phyloP scores from a whole-genome alignment of 768 basidiomycete genomes.

The Tulasnella sp. region DNA sequence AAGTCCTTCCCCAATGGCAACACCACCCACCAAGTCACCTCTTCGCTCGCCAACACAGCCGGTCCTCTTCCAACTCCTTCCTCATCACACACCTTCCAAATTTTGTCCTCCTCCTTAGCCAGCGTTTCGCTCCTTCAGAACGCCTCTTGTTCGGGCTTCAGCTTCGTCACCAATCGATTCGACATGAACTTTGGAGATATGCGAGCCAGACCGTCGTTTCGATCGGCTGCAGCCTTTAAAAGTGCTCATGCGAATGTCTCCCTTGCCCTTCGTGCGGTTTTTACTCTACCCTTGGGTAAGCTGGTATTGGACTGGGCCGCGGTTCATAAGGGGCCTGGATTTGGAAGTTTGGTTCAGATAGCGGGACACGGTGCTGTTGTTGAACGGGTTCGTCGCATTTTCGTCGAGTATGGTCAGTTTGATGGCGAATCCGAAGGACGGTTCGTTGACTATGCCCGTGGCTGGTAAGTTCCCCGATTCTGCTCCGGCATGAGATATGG shows the following conservation, averaged over 20 bases:
- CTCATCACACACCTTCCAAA: not conserved
- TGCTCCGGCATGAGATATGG: too few species aligned
- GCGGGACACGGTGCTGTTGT: conserved; percentile 46
- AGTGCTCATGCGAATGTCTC: conserved; percentile 84
- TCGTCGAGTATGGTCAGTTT: conserved; percentile 92
- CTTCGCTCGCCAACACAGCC: not conserved
- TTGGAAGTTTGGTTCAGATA: conserved; percentile 16
- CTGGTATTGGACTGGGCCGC: conserved; percentile 76
- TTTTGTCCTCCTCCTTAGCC: conserved; percentile 25
- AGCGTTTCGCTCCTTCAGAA: conserved; percentile 22
- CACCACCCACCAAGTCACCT: conserved; percentile 9
- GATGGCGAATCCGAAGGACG: conserved; percentile 89
- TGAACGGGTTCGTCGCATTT: conserved; percentile 88
- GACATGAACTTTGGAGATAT: not conserved
- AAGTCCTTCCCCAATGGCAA: not conserved
- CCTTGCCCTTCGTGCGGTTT: conserved; percentile 87
- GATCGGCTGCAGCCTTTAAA: conserved; percentile 67
- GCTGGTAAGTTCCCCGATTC: conserved; percentile 54
- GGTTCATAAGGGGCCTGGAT: conserved; percentile 47
- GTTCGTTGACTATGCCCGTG: conserved; percentile 86
- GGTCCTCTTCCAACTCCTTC: not conserved
- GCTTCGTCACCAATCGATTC: conserved; percentile 22
- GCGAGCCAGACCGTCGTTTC: not conserved
- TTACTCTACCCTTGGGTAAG: conserved; percentile 67
- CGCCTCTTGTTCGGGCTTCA: conserved; percentile 39